Evolutionary conservation across 331 rosid species (phyloP).

Genomic region (Quercus tomentella): DNA sequence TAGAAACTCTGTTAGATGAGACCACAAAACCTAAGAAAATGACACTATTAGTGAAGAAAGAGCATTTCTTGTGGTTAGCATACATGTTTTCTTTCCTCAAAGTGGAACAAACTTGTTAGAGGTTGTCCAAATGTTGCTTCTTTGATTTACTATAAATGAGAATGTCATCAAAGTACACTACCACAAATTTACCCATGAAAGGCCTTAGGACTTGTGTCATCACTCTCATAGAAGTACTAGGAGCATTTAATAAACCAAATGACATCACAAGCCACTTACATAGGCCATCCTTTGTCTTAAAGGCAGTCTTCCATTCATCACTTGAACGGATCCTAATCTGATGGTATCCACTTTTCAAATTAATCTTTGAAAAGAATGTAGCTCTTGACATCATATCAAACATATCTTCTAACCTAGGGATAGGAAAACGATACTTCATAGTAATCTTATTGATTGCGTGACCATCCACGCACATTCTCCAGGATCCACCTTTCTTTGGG

Average conservation of each 20-base stretch:
- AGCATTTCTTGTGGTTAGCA: neutral
- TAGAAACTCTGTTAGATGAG: neutral
- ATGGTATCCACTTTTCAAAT: neutral
- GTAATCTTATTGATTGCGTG: neutral
- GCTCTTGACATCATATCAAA: neutral
- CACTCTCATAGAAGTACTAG: too few species aligned
- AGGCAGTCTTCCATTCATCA: too few species aligned
- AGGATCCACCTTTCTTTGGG: neutral
- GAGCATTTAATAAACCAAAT: too few species aligned
- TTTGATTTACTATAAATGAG: neutral
- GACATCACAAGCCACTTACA: neutral
- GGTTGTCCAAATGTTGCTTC: neutral
- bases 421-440: neutral
- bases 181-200: neutral
- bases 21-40: neutral
- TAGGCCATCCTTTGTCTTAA: neutral
- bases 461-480: neutral
- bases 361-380: too few species aligned
- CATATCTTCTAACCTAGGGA: neutral
- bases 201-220: too few species aligned
- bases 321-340: too few species aligned
- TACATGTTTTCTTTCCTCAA: neutral
- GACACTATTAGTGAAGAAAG: neutral
- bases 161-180: neutral
- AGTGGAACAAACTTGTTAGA: neutral